Base-by-base conservation (phyloP, 192 early-diverging fungal genomes). In the Gaertneriomyces semiglobifer region DNA sequence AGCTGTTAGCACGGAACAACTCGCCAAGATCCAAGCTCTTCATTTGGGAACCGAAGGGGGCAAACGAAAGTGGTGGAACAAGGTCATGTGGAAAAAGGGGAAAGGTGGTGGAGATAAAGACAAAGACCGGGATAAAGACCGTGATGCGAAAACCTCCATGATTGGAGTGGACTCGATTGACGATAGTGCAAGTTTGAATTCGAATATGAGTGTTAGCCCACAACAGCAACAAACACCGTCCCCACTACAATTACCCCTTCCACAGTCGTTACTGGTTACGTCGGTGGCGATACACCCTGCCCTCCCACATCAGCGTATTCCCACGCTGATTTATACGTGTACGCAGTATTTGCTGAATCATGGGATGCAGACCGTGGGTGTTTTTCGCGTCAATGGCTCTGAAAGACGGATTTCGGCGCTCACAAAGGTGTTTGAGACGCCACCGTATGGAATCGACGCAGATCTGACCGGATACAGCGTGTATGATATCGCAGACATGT, bases 331-430 rank as follows among this genome's bases (percentile, higher is more conserved):
- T 2, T 53, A 71, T 63, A 76, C 77, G 57, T 79, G 75, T 58
- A 58, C 73, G 9, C 43, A 58, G 10, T 75, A 53, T 48, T 12
- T 82, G 4, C 63, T 60, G 55, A 56, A 42, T 25, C 66, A 76
- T n/a, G 79, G 77, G 33, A 67, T 77, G 6, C 54, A 65, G 14
- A 50, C 70, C 0, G 75, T 53, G 16, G 81, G 81, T 19, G 40
- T 83, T 3, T 83, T 83, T 58, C 70, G 81, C 7, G 79, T 83
- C 8, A 83, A 74, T 46, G 81, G 81, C 4, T 73, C 69, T 7
- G 76, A 79, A 65, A 56, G 66, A 33, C 53, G 81, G 5, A 83
- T 83, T 55, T 44, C 53, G 11, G 72, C 74, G 43, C 62, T 83
- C 11, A 63, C 73, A 7, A 53, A 45, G 6, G 53, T 62, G 38